Evolutionary conservation across 805 yeast genomes (phyloP).

Genomic region (Saturnispora dispora): DNA sequence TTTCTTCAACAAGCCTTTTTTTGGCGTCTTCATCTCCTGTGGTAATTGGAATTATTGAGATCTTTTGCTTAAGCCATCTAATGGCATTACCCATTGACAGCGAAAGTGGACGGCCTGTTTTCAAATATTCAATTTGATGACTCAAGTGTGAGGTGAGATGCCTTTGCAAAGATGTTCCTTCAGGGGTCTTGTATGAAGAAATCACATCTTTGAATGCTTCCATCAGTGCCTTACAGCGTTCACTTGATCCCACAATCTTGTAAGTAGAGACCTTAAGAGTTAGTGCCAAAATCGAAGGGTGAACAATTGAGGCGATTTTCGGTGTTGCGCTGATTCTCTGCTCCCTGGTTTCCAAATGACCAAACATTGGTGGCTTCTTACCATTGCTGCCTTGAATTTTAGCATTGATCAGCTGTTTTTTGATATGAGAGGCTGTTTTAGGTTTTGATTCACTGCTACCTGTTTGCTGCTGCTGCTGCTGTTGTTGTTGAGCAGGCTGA

Average conservation of each 20-base stretch:
- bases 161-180: slow-evolving; percentile 75
- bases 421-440: slow-evolving; percentile 42
- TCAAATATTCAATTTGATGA: slow-evolving; percentile 86
- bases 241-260: slow-evolving; percentile 81
- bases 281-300: slow-evolving; percentile 73
- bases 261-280: slow-evolving; percentile 77
- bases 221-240: slow-evolving; percentile 78
- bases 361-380: slow-evolving; percentile 58
- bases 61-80: slow-evolving; percentile 93
- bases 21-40: slow-evolving; percentile 62
- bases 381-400: slow-evolving; percentile 34
- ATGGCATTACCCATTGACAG: slow-evolving; percentile 97
- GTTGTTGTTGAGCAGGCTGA: not conserved
- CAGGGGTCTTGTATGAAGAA: slow-evolving; percentile 73
- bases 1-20: slow-evolving; percentile 47
- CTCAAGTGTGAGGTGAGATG: slow-evolving; percentile 81
- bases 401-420: slow-evolving; percentile 46
- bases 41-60: slow-evolving; percentile 72
- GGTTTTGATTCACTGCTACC: slow-evolving; percentile 11
- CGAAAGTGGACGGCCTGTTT: slow-evolving; percentile 82
- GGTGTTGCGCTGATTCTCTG: slow-evolving; percentile 57
- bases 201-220: slow-evolving; percentile 76
- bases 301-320: slow-evolving; percentile 60
- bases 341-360: slow-evolving; percentile 73
- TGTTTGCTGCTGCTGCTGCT: not conserved